Base-by-base conservation (phyloP, 495 filamentous ascomycete genomes). In the Penicillium egyptiacum region DNA sequence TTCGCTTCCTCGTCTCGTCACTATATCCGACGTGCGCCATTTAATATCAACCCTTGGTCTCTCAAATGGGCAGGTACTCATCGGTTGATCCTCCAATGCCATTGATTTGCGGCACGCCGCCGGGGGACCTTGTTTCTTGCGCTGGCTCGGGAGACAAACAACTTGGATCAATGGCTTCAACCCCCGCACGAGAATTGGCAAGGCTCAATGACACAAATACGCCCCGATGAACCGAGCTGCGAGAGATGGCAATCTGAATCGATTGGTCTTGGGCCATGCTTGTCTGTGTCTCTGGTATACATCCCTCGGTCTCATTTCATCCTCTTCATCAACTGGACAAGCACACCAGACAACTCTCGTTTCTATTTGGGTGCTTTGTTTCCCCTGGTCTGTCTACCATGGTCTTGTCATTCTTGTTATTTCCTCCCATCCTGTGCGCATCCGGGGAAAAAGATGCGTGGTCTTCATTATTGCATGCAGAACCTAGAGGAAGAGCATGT, bases 31-130 rank as follows among this genome's bases (percentile, higher is more conserved):
- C 71, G 58, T 70, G 61, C 63, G 59, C 62, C 66, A 65, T 68
- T 70, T 77, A 75, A 77, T 77, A 70, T 58, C 65, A 72, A 68
- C 65, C 56, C 60, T 60, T 62, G 55, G 52, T 70, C 45, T 53
- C 64, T 49, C 53, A 50, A 46, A 48, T 44, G 43, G 30, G 53
- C 53, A 41, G 52, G 37, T 37, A 53, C 42, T 58, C 41, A 30
- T 20, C 19, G 41, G 37, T 56, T 42, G 52, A 44, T 52, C 26
- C 50, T 31, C 42, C 41, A 30, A 50, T 11, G 23, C 31, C 35
- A 45, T 53, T 47, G 50, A 46, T 14, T 53, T n/a, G 9, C 43
- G 23, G 49, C 26, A 11, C 35, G 25, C 39, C 20, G 11, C 14
- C 39, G 25, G 42, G 28, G 28, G 44, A 47, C 19, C 26, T 47